These are phyloP conservation scores for Termitomyces sp. DNA, from an alignment of 768 basidiomycete genomes.

Conservation along the genomic window DNA sequence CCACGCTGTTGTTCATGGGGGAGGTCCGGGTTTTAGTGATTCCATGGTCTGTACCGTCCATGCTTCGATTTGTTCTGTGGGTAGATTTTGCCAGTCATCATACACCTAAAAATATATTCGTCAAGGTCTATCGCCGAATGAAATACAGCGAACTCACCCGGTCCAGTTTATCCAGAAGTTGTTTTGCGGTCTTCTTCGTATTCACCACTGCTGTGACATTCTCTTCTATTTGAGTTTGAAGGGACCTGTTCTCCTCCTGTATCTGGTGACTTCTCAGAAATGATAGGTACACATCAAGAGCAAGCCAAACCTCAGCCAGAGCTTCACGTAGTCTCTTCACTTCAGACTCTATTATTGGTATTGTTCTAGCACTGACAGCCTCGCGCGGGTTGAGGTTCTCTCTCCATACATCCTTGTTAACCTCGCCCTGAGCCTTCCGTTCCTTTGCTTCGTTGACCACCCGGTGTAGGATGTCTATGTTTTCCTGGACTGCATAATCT, in stretches of 20 bases:
- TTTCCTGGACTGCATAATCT: slow-evolving; percentile 63
- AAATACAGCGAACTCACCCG: slow-evolving; percentile 32
- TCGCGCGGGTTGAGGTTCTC: slow-evolving; percentile 59
- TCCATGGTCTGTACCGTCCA: slow-evolving; percentile 49
- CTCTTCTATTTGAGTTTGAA: slow-evolving; percentile 46
- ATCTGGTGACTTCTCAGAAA: slow-evolving; percentile 33
- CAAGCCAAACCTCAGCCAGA: slow-evolving; percentile 32
- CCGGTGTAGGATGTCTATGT: slow-evolving; percentile 65
- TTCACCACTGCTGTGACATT: slow-evolving; percentile 42
- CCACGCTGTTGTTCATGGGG: slow-evolving; percentile 13
- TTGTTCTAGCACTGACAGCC: slow-evolving; percentile 58
- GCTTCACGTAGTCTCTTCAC: slow-evolving; percentile 33
- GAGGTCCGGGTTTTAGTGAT: slow-evolving; percentile 30
- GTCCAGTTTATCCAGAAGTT: slow-evolving; percentile 52
- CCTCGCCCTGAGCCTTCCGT: slow-evolving; percentile 43
- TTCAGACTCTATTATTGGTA: slow-evolving; percentile 53
- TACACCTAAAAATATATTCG: slow-evolving; percentile 32
- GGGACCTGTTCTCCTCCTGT: slow-evolving; percentile 48
- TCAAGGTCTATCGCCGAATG: not conserved
- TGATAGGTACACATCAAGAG: not conserved
- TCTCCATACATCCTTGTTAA: slow-evolving; percentile 58
- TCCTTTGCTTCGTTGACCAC: slow-evolving; percentile 67
- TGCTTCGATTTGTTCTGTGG: slow-evolving; percentile 60
- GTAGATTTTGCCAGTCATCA: slow-evolving; percentile 49
- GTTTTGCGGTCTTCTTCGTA: slow-evolving; percentile 40